phyloP scores from a whole-genome alignment of 805 yeast genomes.

The Wickerhamiella alocasiicola region DNA sequence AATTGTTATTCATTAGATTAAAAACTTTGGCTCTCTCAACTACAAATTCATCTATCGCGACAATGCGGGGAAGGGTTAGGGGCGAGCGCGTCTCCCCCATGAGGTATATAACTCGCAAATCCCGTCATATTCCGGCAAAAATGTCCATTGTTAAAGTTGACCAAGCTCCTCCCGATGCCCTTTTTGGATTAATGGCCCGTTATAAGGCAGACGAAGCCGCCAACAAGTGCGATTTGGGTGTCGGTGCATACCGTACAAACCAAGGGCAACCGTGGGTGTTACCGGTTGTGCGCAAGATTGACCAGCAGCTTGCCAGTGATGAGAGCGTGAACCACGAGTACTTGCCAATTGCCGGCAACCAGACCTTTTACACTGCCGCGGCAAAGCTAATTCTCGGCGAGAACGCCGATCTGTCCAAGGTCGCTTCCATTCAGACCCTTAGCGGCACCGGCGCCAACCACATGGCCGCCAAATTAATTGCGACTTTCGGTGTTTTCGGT shows the following conservation, averaged over 20 bases:
- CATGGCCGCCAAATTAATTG: constrained; percentile 67
- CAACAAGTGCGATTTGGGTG: constrained; percentile 48
- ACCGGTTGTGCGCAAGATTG: constrained; percentile 62
- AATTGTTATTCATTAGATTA: no score
- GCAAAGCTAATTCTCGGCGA: constrained; percentile 59
- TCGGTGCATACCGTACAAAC: constrained; percentile 90
- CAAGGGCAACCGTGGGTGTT: constrained; percentile 79
- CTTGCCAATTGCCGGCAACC: constrained; percentile 73
- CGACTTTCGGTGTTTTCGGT: constrained; percentile 38
- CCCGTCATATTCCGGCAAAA: no score
- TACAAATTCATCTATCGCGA: no score
- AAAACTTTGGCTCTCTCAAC: no score
- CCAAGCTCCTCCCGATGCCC: constrained; percentile 65
- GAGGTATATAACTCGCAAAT: not conserved
- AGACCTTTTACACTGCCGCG: constrained; percentile 53
- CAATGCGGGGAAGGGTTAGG: constrained; percentile 8
- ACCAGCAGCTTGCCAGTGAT: constrained; percentile 24
- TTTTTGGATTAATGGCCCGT: constrained; percentile 50
- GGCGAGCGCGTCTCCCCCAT: not conserved
- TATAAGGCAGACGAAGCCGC: constrained; percentile 31
- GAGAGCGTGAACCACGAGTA: constrained; percentile 63
- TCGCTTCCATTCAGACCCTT: constrained; percentile 76
- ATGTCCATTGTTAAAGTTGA: constrained; percentile 17
- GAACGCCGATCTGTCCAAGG: constrained; percentile 43
- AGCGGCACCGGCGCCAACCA: constrained; percentile 94